Evolutionary conservation across 2,329 filamentous ascomycete species (phyloP).

Genomic region (Penicillium sp.): DNA sequence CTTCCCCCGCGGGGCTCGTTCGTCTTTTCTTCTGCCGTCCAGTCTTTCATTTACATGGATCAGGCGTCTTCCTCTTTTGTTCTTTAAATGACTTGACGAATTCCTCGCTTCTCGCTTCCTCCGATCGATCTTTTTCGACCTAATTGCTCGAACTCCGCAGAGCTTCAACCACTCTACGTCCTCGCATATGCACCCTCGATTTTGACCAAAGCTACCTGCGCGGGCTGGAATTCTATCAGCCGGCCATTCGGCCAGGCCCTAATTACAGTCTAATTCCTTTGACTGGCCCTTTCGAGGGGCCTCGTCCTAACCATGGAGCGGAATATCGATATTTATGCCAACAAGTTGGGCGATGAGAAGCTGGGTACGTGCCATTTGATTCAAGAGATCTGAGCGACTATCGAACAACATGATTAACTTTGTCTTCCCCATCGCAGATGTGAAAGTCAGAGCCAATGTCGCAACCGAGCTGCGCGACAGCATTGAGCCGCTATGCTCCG

Average conservation of each 20-base stretch:
- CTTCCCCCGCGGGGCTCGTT: slow-evolving; percentile 14
- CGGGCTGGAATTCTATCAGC: slow-evolving; percentile 30
- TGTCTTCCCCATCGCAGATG: slow-evolving; percentile 55
- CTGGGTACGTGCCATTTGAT: slow-evolving; percentile 40
- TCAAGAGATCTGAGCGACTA: not conserved
- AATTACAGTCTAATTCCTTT: slow-evolving; percentile 22
- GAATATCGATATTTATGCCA: slow-evolving; percentile 51
- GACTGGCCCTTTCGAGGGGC: slow-evolving; percentile 22
- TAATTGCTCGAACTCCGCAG: slow-evolving; percentile 22
- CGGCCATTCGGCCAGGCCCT: slow-evolving; percentile 42
- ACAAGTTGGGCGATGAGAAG: slow-evolving; percentile 49
- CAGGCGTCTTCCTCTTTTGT: slow-evolving; percentile 4
- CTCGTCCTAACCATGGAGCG: slow-evolving; percentile 40
- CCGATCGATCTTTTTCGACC: slow-evolving; percentile 28
- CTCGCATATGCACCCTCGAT: slow-evolving; percentile 31
- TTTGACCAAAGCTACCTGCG: slow-evolving; percentile 21
- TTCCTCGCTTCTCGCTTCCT: slow-evolving; percentile 17
- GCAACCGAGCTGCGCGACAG: slow-evolving; percentile 86
- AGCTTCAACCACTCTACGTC: slow-evolving; percentile 23
- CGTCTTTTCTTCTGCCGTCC: slow-evolving; percentile 16
- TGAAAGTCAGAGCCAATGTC: slow-evolving; percentile 75
- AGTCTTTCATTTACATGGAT: slow-evolving; percentile 15
- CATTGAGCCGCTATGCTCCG: slow-evolving; percentile 78
- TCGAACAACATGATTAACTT: slow-evolving; percentile 2
- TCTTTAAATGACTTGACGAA: slow-evolving; percentile 35